phyloP scores from a whole-genome alignment of 768 basidiomycete genomes.

The Lactifluus pinguis region DNA sequence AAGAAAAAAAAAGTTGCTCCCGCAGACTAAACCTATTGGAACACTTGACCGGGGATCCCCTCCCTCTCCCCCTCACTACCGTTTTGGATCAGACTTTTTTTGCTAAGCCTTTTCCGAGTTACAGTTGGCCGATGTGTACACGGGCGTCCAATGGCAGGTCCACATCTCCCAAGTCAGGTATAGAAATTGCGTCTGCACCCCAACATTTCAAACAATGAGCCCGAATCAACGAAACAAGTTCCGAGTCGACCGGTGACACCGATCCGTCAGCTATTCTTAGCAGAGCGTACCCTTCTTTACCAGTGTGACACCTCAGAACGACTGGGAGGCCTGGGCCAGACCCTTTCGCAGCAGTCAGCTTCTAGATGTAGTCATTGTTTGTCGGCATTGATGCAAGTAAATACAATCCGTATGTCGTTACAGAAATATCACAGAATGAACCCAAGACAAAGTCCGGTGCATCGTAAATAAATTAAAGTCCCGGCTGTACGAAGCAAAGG shows the following conservation, averaged over 20 bases:
- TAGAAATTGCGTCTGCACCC: background rate
- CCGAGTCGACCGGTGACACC: background rate
- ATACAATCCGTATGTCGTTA: background rate
- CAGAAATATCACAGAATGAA: background rate
- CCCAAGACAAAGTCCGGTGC: background rate
- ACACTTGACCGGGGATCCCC: no score
- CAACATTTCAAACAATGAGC: background rate
- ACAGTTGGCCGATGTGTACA: background rate
- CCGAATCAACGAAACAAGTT: background rate
- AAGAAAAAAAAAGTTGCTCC: no score
- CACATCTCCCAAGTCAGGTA: background rate
- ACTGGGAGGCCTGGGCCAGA: background rate
- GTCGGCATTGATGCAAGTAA: background rate
- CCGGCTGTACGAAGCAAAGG: background rate
- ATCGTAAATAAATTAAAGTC: background rate
- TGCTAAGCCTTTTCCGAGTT: no score
- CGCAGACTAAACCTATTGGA: no score
- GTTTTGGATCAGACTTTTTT: no score
- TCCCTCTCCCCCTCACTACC: no score
- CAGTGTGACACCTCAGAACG: background rate
- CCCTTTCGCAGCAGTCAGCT: background rate
- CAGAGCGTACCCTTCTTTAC: background rate
- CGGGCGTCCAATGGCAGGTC: background rate
- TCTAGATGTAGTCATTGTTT: background rate
- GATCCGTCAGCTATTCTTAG: background rate